Evolutionary conservation across 768 basidiomycete species (phyloP).

Genomic region (Kwoniella pini): DNA sequence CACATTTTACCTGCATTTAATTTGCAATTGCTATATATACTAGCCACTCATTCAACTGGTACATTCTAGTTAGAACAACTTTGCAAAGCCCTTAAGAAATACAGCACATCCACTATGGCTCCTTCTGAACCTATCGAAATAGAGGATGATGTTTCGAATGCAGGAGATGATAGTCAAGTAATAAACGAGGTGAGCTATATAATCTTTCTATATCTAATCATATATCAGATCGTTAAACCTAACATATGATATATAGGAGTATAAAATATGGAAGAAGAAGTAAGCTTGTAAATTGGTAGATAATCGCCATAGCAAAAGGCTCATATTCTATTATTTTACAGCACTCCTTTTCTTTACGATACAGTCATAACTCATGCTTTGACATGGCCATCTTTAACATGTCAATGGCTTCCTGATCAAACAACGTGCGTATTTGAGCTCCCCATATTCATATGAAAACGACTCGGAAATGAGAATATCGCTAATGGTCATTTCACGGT

Average conservation of each 20-base stretch:
- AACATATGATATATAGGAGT: too few relatives aligned
- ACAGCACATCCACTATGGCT: constrained; percentile 46
- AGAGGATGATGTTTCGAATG: constrained; percentile 60
- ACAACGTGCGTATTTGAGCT: constrained; percentile 66
- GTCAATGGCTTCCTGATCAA: constrained; percentile 98
- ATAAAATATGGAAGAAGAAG: constrained; percentile 58
- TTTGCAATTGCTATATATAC: too few relatives aligned
- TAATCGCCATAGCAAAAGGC: not conserved
- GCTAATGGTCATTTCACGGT: too few relatives aligned
- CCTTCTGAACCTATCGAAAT: constrained; percentile 69
- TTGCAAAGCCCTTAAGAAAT: too few relatives aligned
- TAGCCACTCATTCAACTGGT: not conserved
- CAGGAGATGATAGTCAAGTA: constrained; percentile 53
- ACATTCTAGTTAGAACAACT: too few relatives aligned
- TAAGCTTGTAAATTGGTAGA: not conserved
- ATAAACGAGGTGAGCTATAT: constrained; percentile 56
- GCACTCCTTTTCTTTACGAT: constrained; percentile 97
- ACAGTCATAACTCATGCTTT: constrained; percentile 95
- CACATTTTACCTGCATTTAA: too few relatives aligned
- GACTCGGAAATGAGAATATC: too few relatives aligned
- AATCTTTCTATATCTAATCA: not conserved
- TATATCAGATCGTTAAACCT: too few relatives aligned
- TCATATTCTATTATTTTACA: constrained; percentile 48
- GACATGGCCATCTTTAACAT: constrained; percentile 96
- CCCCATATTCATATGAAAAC: too few relatives aligned